These are phyloP conservation scores for Aspergillus terreus DNA, from an alignment of 2,329 filamentous ascomycete genomes.

Conservation along the genomic window DNA sequence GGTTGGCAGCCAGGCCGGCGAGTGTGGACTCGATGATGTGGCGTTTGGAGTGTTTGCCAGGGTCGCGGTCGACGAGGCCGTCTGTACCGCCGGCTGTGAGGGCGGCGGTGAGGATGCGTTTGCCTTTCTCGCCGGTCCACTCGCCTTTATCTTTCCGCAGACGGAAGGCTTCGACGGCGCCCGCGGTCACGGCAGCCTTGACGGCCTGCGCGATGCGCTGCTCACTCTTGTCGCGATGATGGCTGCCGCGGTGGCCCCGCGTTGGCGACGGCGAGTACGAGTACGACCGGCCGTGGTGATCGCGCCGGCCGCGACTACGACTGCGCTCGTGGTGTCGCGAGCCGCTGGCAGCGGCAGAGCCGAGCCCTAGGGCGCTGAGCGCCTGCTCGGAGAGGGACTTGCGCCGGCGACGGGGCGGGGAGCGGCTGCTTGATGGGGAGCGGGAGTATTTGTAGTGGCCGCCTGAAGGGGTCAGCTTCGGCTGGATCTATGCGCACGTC, in stretches of 20 bases:
- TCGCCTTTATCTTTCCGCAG: conserved; percentile 82
- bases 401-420: conserved; percentile 38
- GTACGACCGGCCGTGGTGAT: conserved; percentile 34
- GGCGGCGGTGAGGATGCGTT: conserved; percentile 84
- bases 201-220: conserved; percentile 77
- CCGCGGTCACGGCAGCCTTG: conserved; percentile 84
- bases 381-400: conserved; percentile 49
- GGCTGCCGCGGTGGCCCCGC: conserved; percentile 51
- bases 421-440: conserved; percentile 39
- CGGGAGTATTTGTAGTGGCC: conserved; percentile 30
- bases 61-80: conserved; percentile 63
- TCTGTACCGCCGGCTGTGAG: conserved; percentile 82
- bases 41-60: conserved; percentile 71
- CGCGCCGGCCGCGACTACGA: conserved; percentile 32
- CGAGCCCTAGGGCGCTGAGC: conserved; percentile 56
- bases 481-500: background rate
- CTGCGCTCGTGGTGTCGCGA: conserved; percentile 49
- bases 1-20: conserved; percentile 81
- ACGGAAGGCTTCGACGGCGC: conserved; percentile 87
- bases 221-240: conserved; percentile 48
- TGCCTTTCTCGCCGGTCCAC: conserved; percentile 89
- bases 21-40: conserved; percentile 83
- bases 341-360: conserved; percentile 41
- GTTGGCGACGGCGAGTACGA: conserved; percentile 49
- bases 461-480: conserved; percentile 15